Evolutionary conservation across 2,329 filamentous ascomycete species (phyloP), one percentile per base, ranked within the genome.

Genomic region (Cercospora sojina): DNA sequence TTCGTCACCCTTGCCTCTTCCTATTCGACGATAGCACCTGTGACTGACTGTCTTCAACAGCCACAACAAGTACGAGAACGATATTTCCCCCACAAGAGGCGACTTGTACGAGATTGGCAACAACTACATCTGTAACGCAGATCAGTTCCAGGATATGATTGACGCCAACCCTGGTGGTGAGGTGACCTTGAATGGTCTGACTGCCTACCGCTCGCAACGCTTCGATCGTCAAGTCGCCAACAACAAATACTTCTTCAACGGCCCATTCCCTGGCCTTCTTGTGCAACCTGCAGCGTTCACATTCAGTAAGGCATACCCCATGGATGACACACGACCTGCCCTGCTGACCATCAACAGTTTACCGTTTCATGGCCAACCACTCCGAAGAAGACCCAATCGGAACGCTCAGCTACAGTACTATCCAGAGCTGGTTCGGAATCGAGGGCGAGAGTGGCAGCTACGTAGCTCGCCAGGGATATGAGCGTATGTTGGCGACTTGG

Each of bases 51-150:
- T 10, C 5, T 10, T 5, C 3, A 23, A 47, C 20, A 47, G 41
- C 5, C 76, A 79, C 71, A 77, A 76, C 70, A 75, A 77, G 67
- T 79, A 78, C 64, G 77, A 79, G 70, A 70, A 68, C 35, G 77
- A 79, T 59, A 74, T 68, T 5, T 77, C 74, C 3, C 76, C 77
- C 1, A 75, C 73, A 6, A 68, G 77, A 23, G 74, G 72, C 56
- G 76, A 79, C 51, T 59, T 78, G 8, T 78, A 77, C 66, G 63
- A 72, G 58, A 64, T 60, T 8, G 75, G 74, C 35, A 73, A 76
- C 67, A 71, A 75, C 58, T 74, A 71, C 66, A 69, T 71, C 9
- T 66, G 72, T 3, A 66, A 72, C 53, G 65, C 72, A 38, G 35
- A 62, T 27, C 70, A 74, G 38, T 76, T 75, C 69, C 72, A 77